Conservation (phyloP, 176 grass and related monocot genomes). For the Poa annua region DNA sequence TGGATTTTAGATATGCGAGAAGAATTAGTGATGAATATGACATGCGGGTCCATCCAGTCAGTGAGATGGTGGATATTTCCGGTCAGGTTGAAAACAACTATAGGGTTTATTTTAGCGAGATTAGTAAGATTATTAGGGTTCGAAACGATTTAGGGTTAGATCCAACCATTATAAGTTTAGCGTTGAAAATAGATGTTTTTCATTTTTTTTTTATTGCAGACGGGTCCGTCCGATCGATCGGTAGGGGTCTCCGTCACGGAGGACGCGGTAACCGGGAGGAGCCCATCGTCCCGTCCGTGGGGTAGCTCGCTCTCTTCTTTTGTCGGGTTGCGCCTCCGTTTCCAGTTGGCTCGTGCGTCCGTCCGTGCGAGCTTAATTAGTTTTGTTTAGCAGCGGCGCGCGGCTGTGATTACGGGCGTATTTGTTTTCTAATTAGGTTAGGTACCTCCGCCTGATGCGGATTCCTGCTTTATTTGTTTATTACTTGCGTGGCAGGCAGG, state of each 20-base stretch:
- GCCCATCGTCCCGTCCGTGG: not conserved
- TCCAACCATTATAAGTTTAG: no score
- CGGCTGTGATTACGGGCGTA: slow-evolving; percentile 3
- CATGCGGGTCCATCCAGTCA: no score
- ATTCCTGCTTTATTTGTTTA: not conserved
- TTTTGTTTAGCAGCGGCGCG: not conserved
- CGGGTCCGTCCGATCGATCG: not conserved
- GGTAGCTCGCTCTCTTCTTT: not conserved
- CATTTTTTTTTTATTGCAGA: no score
- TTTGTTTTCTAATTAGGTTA: not conserved
- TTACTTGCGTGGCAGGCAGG: not conserved
- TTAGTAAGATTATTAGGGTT: no score
- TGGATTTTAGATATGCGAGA: no score
- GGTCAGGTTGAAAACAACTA: no score
- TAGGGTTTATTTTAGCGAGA: no score
- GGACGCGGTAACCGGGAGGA: slow-evolving; percentile 18
- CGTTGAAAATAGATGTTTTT: no score
- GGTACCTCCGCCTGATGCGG: not conserved
- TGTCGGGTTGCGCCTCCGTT: not conserved
- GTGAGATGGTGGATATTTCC: no score
- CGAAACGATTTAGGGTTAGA: not conserved
- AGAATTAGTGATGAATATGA: no score
- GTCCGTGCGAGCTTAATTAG: not conserved
- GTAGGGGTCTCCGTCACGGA: slow-evolving; percentile 7
- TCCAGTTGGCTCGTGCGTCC: not conserved